Evolutionary conservation across 805 yeast genomes (phyloP).

Genomic region (Monosporozyma solicola): DNA sequence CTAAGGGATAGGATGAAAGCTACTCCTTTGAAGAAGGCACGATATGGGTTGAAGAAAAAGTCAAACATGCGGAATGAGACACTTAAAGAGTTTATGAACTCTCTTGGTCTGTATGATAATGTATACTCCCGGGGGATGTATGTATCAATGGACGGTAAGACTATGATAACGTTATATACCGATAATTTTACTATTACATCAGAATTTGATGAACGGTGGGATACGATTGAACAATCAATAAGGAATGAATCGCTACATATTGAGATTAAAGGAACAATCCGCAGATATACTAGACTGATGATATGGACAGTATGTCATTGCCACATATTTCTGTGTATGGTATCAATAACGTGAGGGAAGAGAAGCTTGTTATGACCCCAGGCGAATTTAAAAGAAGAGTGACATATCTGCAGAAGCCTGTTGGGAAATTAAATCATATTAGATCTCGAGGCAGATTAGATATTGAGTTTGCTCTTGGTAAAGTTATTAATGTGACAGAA

Average conservation of each 20-base stretch:
- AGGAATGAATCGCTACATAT: not conserved
- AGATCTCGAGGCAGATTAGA: slow-evolving; percentile 3
- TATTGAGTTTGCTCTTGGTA: slow-evolving; percentile 2
- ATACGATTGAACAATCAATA: not conserved
- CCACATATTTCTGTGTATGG: not conserved
- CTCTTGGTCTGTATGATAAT: slow-evolving; percentile 2
- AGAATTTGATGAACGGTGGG: slow-evolving; percentile 3
- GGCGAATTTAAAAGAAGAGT: not conserved
- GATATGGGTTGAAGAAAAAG: slow-evolving; percentile 5
- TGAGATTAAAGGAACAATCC: not conserved
- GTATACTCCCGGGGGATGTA: slow-evolving; percentile 7
- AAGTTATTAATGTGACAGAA: not conserved
- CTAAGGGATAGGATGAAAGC: not conserved
- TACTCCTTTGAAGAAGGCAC: slow-evolving; percentile 3
- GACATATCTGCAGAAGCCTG: not conserved
- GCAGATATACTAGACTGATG: not conserved
- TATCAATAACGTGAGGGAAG: not conserved
- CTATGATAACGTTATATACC: slow-evolving; percentile 7
- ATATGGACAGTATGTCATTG: not conserved
- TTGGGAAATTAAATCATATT: slow-evolving; percentile 4
- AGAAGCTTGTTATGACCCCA: not conserved
- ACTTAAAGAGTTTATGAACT: slow-evolving; percentile 4
- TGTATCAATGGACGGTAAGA: not conserved
- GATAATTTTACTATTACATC: slow-evolving; percentile 9
- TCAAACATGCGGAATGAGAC: slow-evolving; percentile 5